Conservation (phyloP, 2,329 filamentous ascomycete species). For the Pseudogymnoascus verrucosus region DNA sequence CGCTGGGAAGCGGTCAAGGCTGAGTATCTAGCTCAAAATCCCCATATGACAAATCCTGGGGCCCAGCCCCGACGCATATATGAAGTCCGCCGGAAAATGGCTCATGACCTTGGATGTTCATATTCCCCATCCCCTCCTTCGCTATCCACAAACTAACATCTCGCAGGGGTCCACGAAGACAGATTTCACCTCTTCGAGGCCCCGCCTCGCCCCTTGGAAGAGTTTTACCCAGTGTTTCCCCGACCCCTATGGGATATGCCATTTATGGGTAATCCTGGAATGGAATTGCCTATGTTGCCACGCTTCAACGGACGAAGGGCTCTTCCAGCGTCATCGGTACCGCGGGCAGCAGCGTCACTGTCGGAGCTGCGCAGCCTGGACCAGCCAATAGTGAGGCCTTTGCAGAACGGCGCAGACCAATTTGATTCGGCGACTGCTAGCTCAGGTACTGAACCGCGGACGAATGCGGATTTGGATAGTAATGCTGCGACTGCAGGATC, state of each 20-base stretch:
- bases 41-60: not conserved
- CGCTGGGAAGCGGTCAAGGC: not conserved
- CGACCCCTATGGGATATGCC: not conserved
- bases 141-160: not conserved
- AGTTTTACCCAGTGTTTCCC: not conserved
- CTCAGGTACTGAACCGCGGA: not conserved
- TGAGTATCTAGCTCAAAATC: not conserved
- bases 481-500: not conserved
- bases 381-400: not conserved
- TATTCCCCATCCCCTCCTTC: not conserved
- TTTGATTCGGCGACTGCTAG: not conserved
- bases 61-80: not conserved
- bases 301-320: not conserved
- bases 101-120: not conserved
- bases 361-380: too few relatives aligned
- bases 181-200: not conserved
- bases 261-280: not conserved
- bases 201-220: not conserved
- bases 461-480: not conserved
- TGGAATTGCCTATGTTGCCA: not conserved
- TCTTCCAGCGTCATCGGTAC: not conserved
- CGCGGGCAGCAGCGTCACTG: not conserved
- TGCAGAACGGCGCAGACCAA: not conserved
- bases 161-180: not conserved
- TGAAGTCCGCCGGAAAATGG: not conserved